Evolutionary conservation across 2,329 filamentous ascomycete species (phyloP), one percentile per base, ranked within the genome.

Genomic region (Westerdykella aurantiaca): DNA sequence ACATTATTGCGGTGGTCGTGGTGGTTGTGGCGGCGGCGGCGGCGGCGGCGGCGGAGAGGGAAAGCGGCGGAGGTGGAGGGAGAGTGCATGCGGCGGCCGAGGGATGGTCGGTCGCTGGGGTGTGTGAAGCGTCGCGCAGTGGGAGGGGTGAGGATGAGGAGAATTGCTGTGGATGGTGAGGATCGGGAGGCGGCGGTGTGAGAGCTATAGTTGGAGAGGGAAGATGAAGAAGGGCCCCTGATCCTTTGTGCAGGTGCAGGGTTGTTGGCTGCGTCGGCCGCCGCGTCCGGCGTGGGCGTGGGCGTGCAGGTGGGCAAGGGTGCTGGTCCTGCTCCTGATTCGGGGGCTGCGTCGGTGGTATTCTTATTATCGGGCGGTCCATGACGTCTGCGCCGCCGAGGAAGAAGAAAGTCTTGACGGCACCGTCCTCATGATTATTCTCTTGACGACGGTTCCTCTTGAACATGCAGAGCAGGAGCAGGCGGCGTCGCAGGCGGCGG

Each of bases 401-500:
- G 41, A 43, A 53, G 46, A 50, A 48, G 47, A 51, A 51, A 34
- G 48, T 38, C 42, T 50, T 59, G 49, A 57, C 48, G 43, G 37
- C 38, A 29, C 51, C 56, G 25, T 12, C 25, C 9, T 29, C 25
- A 29, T 29, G 25, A 29, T 29, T 29, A 53, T 58, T 45, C 42
- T 53, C 49, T 23, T 48, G 4, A n/a, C 29, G 29, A n/a, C n/a
- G n/a, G 4, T 29, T 29, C 25, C 7, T 50, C 10, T 41, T 47
- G 44, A 57, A 49, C 39, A 51, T 49, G 50, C 56, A 60, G 25
- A 29, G 44, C 42, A 61, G 53, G 49, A 51, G 57, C 35, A 65
- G 47, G 45, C 61, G 60, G 44, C 56, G 56, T 34, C 55, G 57
- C 43, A 66, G 58, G 39, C 63, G 64, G 57, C 60, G 56, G 52